These are phyloP conservation scores for Trypanosoma conorhini DNA, from an alignment of 208 protist genomes.

Conservation along the genomic window DNA sequence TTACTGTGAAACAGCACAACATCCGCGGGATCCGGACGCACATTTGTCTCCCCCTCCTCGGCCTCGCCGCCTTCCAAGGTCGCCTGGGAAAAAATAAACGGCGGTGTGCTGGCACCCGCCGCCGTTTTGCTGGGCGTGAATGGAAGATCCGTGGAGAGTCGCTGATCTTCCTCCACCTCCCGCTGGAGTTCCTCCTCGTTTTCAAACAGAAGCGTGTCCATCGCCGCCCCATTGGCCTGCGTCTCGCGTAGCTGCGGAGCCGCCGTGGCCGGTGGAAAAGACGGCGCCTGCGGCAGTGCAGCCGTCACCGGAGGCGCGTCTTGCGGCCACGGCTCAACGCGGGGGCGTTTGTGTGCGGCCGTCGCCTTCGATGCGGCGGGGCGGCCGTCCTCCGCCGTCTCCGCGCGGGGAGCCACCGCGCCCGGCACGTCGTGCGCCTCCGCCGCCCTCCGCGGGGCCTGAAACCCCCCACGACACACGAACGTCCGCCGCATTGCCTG, in stretches of 20 bases:
- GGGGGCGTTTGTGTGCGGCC: neutral
- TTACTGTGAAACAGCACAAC: neutral
- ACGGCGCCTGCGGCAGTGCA: neutral
- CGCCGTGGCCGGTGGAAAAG: neutral
- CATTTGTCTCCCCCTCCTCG: neutral
- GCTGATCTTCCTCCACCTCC: constrained; percentile 61
- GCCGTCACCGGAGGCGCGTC: neutral
- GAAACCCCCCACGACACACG: constrained; percentile 42
- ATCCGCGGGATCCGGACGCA: neutral
- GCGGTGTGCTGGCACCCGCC: constrained; percentile 20
- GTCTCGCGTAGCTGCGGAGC: neutral
- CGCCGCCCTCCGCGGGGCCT: constrained; percentile 37
- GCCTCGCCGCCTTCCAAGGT: neutral
- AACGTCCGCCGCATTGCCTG: constrained; percentile 51
- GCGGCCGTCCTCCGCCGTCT: neutral
- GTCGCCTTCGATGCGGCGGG: neutral
- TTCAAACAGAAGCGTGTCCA: neutral
- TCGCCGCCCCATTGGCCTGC: neutral
- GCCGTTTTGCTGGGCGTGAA: constrained; percentile 44
- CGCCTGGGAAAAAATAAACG: constrained; percentile 8
- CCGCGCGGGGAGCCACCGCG: neutral
- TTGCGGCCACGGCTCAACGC: neutral
- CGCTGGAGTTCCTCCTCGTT: constrained; percentile 35
- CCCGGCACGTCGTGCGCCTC: constrained; percentile 1
- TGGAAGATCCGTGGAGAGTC: constrained; percentile 66